Evolutionary conservation across 2,329 filamentous ascomycete species (phyloP), one percentile per base, ranked within the genome.

Genomic region (Microcyclospora tardicrescens): DNA sequence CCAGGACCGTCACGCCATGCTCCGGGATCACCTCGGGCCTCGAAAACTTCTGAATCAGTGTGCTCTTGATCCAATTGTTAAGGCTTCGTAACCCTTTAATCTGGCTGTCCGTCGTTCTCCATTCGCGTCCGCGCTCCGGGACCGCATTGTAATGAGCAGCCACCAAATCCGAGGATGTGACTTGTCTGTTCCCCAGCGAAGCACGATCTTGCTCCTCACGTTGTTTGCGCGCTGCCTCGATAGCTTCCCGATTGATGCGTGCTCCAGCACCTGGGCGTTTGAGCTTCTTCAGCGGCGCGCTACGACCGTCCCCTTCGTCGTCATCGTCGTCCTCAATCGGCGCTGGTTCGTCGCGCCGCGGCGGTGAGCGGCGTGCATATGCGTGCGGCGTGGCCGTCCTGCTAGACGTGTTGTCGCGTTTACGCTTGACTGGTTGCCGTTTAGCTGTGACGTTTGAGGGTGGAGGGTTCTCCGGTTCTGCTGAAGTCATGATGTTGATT

Each of bases 61-160:
- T 89, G 57, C 85, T 94, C 69, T 98, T 98, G 64, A 98, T 75
- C 91, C 91, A 98, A 62, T 98, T 98, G 66, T 98, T 98, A 69
- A 94, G 91, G 49, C 82, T 84, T 38, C 91, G 77, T 38, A 98
- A 67, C 1, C 91, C 91, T 64, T 93, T 94, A 67, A 98, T 98
- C 54, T 84, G 81, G 61, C 84, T 93, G 54, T 93, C 86, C 6
- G 85, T 93, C 58, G 82, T 85, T 36, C 91, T 77, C 89, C 91
- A 98, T 55, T 95, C 86, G 38, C 89, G 77, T 10, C 91, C 91
- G 24, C 87, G 77, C 65, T 98, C 83, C 0, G 89, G 89, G 0
- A 96, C 89, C 29, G 83, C 80, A 62, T 98, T 98, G 71, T 98
- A 98, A 62, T 95, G 89, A 48, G 93, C 80, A 36, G 80, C 77